Conservation (phyloP, 179 eudicot genomes). For the Carnegiea gigantea region DNA sequence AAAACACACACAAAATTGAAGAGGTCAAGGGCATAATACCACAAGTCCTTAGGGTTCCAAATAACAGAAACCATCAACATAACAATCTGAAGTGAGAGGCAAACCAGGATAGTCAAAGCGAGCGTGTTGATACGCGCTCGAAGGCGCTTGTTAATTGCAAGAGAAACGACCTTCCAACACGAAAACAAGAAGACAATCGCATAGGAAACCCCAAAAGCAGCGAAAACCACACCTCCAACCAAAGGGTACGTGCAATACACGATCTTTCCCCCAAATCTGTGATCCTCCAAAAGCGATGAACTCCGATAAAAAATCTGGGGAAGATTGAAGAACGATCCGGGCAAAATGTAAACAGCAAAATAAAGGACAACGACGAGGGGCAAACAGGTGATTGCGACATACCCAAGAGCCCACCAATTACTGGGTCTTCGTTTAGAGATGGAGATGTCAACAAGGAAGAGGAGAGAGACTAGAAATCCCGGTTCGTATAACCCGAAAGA, state of each 20-base stretch:
- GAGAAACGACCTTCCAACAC: constrained; percentile 45
- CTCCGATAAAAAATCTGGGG: constrained; percentile 35
- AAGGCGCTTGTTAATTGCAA: constrained; percentile 58
- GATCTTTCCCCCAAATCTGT: neutral
- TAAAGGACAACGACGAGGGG: constrained; percentile 42
- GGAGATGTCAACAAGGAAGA: constrained; percentile 56
- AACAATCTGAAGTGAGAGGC: constrained; percentile 30
- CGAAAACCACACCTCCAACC: constrained; percentile 39
- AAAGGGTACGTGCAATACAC: constrained; percentile 62
- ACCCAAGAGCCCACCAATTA: constrained; percentile 32
- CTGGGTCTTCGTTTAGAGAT: constrained; percentile 36
- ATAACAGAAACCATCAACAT: constrained; percentile 36
- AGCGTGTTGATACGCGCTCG: constrained; percentile 43
- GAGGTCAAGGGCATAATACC: constrained; percentile 32
- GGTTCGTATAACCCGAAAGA: constrained; percentile 71
- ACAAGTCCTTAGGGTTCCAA: constrained; percentile 39
- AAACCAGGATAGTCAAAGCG: constrained; percentile 28
- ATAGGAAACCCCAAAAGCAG: constrained; percentile 38
- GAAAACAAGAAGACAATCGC: constrained; percentile 38
- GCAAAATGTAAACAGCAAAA: constrained; percentile 35
- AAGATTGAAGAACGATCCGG: constrained; percentile 15
- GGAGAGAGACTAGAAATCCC: constrained; percentile 56
- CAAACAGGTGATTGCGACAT: constrained; percentile 33
- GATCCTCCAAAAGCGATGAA: constrained; percentile 28
- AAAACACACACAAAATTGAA: constrained; percentile 34